Conservation (phyloP, 176 grass and related monocot genomes). For the Otatea glauca region DNA sequence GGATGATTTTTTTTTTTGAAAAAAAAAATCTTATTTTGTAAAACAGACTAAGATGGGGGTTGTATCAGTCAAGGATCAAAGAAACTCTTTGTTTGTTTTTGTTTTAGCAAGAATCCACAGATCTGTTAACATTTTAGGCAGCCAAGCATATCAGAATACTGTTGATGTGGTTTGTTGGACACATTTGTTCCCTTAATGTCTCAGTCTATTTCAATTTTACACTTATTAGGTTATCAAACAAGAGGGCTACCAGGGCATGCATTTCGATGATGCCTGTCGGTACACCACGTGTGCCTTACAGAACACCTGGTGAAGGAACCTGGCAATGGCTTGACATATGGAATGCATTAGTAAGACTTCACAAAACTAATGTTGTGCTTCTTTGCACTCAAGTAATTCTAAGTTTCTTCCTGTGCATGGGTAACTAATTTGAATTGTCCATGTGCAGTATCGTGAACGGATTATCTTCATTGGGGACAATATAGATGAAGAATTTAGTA, state of each 20-base stretch:
- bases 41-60: background rate
- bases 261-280: slow-evolving; percentile 87
- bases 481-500: slow-evolving; percentile 88
- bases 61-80: background rate
- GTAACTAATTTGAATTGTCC: slow-evolving; percentile 27
- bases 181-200: background rate
- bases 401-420: background rate
- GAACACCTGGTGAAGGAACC: slow-evolving; percentile 75
- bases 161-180: background rate
- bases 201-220: background rate
- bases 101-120: background rate
- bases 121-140: background rate
- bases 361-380: slow-evolving; percentile 12
- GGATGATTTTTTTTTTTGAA: background rate
- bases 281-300: slow-evolving; percentile 76
- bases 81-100: background rate
- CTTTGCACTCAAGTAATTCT: slow-evolving; percentile 10
- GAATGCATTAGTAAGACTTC: slow-evolving; percentile 82
- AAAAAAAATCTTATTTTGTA: background rate
- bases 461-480: slow-evolving; percentile 81
- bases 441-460: slow-evolving; percentile 78
- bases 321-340: slow-evolving; percentile 82
- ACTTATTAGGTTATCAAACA: slow-evolving; percentile 59
- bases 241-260: slow-evolving; percentile 48
- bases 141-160: background rate